Percentiles rank a stretch among this genome's conserved stretches.
Evolutionary conservation across 2,329 filamentous ascomycete genomes (phyloP).

Genomic region (Cordyceps militaris): DNA sequence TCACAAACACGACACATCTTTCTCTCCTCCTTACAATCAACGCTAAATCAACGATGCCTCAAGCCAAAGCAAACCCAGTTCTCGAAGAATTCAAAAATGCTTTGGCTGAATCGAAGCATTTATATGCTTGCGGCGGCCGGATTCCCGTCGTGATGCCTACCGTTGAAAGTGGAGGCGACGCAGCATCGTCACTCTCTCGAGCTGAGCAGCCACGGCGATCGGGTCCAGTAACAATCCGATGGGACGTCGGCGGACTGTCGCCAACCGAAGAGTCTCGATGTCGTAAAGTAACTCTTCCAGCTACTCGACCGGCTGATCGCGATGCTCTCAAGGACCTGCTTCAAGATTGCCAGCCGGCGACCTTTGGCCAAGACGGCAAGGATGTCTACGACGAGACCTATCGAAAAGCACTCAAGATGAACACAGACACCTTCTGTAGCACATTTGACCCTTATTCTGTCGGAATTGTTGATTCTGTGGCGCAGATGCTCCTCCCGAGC

Average conservation of each 20-base stretch:
- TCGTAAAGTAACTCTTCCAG: background rate
- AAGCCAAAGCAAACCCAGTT: too few relatives aligned
- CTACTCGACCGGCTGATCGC: background rate
- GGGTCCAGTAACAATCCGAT: background rate
- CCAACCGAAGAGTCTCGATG: background rate
- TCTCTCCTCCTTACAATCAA: too few relatives aligned
- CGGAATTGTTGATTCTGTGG: slow-evolving; percentile 45
- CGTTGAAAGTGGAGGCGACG: background rate
- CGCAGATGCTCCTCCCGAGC: slow-evolving; percentile 36
- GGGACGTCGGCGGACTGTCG: background rate
- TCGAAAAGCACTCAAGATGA: slow-evolving; percentile 46
- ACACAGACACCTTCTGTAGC: slow-evolving; percentile 37
- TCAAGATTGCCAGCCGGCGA: slow-evolving; percentile 31
- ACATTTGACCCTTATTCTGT: slow-evolving; percentile 44
- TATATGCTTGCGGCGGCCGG: background rate
- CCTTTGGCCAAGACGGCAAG: slow-evolving; percentile 38
- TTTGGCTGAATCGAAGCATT: background rate
- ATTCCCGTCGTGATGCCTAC: background rate
- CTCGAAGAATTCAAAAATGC: background rate
- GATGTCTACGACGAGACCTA: slow-evolving; percentile 46
- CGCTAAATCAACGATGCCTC: too few relatives aligned
- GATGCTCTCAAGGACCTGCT: background rate
- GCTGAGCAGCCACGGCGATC: background rate
- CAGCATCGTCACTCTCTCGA: background rate
- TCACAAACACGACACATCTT: too few relatives aligned